A percentile compares a stretch with the other conserved stretches of the same genome.
phyloP scores from a whole-genome alignment of 805 yeast species.

The Hanseniaspora singularis region DNA sequence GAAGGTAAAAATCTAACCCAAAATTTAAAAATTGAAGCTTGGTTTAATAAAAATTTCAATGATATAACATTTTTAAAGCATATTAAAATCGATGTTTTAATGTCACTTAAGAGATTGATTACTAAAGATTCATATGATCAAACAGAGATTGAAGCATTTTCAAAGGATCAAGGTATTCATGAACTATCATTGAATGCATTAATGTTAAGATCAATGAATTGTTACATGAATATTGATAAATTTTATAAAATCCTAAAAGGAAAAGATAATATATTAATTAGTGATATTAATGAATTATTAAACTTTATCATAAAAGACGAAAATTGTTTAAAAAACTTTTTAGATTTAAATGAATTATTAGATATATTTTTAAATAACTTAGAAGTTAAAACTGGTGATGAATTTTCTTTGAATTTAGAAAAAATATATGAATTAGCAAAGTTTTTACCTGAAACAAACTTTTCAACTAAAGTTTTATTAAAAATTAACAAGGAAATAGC shows the following conservation, averaged over 20 bases:
- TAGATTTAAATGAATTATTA: not conserved
- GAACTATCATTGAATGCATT: too few relatives aligned
- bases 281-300: not conserved
- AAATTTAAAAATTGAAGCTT: not conserved
- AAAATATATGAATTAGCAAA: not conserved
- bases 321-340: not conserved
- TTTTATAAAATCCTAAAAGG: not conserved
- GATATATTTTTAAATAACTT: not conserved
- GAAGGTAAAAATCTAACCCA: not conserved
- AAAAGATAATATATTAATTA: not conserved
- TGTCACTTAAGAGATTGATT: too few relatives aligned
- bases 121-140: too few relatives aligned
- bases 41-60: constrained; percentile 1
- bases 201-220: constrained; percentile 8
- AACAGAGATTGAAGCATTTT: too few relatives aligned
- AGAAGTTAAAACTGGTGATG: not conserved
- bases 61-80: not conserved
- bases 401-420: too few relatives aligned
- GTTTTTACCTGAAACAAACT: not conserved
- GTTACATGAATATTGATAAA: not conserved
- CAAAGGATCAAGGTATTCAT: too few relatives aligned
- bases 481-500: too few relatives aligned
- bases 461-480: too few relatives aligned
- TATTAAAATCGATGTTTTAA: too few relatives aligned
- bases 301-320: not conserved